Evolutionary conservation across 176 grass and related monocot genomes (phyloP), one percentile per base, ranked within the genome.

Genomic region (Carex parvula): DNA sequence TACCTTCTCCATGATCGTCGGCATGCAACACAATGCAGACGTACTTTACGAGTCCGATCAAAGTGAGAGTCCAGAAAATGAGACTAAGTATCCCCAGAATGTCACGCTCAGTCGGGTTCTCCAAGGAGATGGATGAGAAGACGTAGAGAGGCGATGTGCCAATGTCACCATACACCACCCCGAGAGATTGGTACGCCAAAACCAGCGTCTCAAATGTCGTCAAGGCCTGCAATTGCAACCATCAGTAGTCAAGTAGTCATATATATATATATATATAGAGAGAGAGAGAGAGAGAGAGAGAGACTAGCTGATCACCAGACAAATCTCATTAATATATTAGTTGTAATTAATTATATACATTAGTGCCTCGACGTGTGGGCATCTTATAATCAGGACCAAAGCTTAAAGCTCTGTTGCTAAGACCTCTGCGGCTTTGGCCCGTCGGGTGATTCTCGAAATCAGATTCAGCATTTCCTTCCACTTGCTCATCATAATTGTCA

Each of bases 1-100:
- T 86, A 94, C 90, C 88, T 94, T 94, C 93, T 81, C 93, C 88
- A 42, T 92, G 93, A 81, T 94, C 93, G 21, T 94, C 90, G 0
- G 90, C 90, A 32, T 87, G 82, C 81, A 94, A 87, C 3, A 89
- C 93, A 85, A 92, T n/a, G 81, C 90, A 56, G 22, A 90, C 87
- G 63, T 94, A 94, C 64, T 94, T 94, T 85, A 94, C 18, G 44
- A 92, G 83, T 80, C 84, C 85, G 83, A 92, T 88, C 37, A 81
- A 13, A 0, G 90, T 94, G 84, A 94, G 83, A 72, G 93, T 94
- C 93, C 93, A 94, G 64, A 94, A 69, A 42, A 94, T 85, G 33
- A 94, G 55, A 62, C 93, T 92, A 41, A 94, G 73, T 83, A 94
- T 85, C 21, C 93, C 93, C 11, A 92, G 30, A 56, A 92, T 56